phyloP scores from a whole-genome alignment of 192 early-diverging fungal genomes.

The Phlyctochytrium arcticum region DNA sequence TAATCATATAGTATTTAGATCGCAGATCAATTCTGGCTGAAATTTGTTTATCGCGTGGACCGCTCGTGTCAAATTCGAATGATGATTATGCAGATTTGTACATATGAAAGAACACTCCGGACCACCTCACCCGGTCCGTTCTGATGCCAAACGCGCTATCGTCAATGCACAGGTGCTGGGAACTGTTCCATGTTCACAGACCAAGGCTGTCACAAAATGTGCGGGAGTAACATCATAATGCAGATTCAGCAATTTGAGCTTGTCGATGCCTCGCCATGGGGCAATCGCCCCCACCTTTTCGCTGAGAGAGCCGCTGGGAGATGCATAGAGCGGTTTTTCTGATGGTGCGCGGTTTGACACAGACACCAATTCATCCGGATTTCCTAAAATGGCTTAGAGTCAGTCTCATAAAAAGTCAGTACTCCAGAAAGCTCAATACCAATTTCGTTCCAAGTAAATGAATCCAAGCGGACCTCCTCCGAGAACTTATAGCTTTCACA shows the following conservation, averaged over 20 bases:
- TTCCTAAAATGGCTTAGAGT: conserved; percentile 34
- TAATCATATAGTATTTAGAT: too few species aligned
- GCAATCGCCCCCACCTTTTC: conserved; percentile 12
- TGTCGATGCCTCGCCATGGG: conserved; percentile 71
- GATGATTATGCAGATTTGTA: too few species aligned
- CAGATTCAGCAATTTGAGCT: conserved; percentile 82
- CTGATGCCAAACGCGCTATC: conserved; percentile 1
- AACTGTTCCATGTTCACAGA: conserved; percentile 80
- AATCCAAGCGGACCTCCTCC: conserved; percentile 87
- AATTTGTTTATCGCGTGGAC: too few species aligned
- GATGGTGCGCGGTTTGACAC: conserved; percentile 27
- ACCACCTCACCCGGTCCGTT: background rate
- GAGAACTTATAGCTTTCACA: conserved; percentile 97
- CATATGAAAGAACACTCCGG: background rate
- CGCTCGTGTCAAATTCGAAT: too few species aligned
- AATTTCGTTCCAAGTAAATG: conserved; percentile 95
- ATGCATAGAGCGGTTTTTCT: conserved; percentile 6
- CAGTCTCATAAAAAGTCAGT: background rate
- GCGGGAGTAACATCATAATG: conserved; percentile 95
- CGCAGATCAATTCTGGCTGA: too few species aligned
- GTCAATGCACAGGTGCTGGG: conserved; percentile 11
- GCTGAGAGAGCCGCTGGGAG: background rate
- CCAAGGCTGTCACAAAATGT: conserved; percentile 82
- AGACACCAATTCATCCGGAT: conserved; percentile 80
- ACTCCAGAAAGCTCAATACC: background rate